A percentile compares a stretch with the other conserved stretches of the same genome.
These are phyloP conservation scores for Fusarium veterinarium DNA, from an alignment of 2,329 filamentous ascomycete species.

Conservation along the genomic window DNA sequence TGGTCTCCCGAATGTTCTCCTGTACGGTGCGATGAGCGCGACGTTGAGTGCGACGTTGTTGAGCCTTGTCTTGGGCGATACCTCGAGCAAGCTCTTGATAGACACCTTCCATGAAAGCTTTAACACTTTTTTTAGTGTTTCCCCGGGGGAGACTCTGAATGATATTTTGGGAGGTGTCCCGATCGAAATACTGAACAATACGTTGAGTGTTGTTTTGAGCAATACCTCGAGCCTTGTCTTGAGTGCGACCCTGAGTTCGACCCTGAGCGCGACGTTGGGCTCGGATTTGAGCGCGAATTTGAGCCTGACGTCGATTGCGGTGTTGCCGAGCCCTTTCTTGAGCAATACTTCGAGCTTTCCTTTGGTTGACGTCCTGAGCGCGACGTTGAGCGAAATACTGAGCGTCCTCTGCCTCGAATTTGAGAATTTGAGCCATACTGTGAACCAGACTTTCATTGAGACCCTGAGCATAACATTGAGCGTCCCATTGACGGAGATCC, in stretches of 20 bases:
- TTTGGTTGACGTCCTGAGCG: background rate
- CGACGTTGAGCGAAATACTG: background rate
- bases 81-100: background rate
- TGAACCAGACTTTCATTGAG: background rate
- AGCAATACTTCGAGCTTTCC: background rate
- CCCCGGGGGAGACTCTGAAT: background rate
- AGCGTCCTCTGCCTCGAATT: background rate
- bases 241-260: background rate
- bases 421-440: background rate
- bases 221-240: background rate
- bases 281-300: background rate
- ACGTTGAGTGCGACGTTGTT: background rate
- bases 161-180: background rate
- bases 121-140: background rate
- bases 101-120: background rate
- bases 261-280: background rate
- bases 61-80: background rate
- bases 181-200: background rate
- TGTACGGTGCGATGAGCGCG: background rate
- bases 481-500: background rate
- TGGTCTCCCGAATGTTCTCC: background rate
- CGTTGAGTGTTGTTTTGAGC: background rate
- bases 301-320: background rate
- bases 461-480: background rate
- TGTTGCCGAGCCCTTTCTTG: background rate